Evolutionary conservation across 768 basidiomycete genomes (phyloP).

Genomic region (Porphyrellus cyaneotinctus): DNA sequence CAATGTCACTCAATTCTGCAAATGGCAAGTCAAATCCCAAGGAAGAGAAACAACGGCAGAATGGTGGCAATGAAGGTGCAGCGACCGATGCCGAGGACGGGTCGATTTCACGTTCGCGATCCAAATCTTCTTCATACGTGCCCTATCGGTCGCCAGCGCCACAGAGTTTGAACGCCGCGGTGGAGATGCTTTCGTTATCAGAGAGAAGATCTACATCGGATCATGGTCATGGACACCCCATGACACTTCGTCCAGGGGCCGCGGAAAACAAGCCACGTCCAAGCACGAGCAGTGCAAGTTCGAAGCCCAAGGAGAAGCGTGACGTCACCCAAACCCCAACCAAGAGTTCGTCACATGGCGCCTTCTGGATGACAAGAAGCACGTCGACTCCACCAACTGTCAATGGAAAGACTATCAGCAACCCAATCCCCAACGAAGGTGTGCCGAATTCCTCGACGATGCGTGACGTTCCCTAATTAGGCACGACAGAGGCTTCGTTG

Average conservation of each 20-base stretch:
- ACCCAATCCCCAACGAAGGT: constrained; percentile 70
- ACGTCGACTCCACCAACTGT: constrained; percentile 41
- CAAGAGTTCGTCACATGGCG: constrained; percentile 36
- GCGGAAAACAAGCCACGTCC: constrained; percentile 29
- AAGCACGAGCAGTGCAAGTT: constrained; percentile 29
- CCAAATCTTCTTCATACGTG: constrained; percentile 54
- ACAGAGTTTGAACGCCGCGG: constrained; percentile 69
- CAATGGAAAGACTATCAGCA: constrained; percentile 64
- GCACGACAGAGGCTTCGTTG: constrained; percentile 52
- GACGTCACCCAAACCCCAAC: constrained; percentile 42
- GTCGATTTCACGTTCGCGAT: constrained; percentile 43
- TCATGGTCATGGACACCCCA: constrained; percentile 22
- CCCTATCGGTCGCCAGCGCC: constrained; percentile 54
- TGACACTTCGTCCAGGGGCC: constrained; percentile 13
- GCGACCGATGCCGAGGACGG: constrained; percentile 33
- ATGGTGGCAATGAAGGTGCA: constrained; percentile 26
- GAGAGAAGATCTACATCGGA: constrained; percentile 30
- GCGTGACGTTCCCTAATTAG: not conserved
- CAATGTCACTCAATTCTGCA: constrained; percentile 30
- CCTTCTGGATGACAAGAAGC: constrained; percentile 34
- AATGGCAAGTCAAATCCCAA: constrained; percentile 32
- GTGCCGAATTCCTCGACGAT: constrained; percentile 15
- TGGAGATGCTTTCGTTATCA: constrained; percentile 52
- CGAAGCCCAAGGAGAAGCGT: constrained; percentile 29
- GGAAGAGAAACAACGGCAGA: constrained; percentile 31